Conservation (phyloP, 306 rosid species). For the Sophora flavescens region DNA sequence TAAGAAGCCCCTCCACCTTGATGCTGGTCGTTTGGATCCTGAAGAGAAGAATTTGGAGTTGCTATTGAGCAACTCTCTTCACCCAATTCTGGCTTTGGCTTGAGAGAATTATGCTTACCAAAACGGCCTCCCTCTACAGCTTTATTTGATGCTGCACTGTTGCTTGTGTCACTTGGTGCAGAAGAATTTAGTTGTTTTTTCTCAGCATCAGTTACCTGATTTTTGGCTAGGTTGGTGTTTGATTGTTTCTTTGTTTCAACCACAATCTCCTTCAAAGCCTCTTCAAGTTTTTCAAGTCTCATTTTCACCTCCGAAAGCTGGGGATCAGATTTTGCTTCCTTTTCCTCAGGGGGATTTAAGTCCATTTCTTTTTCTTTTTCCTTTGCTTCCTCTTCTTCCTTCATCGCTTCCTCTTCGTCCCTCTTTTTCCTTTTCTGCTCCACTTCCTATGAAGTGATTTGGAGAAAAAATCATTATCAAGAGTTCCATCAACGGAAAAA, state of each 20-base stretch:
- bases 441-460: constrained; percentile 65
- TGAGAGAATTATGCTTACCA: constrained; percentile 44
- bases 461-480: constrained; percentile 34
- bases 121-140: constrained; percentile 43
- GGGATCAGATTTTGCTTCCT: constrained; percentile 49
- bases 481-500: constrained; percentile 34
- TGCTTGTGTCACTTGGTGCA: constrained; percentile 41
- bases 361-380: constrained; percentile 66
- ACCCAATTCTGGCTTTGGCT: constrained; percentile 46
- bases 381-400: constrained; percentile 68
- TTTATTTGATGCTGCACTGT: constrained; percentile 48
- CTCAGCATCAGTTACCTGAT: constrained; percentile 44
- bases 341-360: constrained; percentile 57
- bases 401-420: constrained; percentile 71
- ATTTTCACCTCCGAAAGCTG: constrained; percentile 71
- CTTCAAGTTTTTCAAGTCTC: constrained; percentile 88
- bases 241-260: constrained; percentile 65
- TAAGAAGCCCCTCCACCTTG: constrained; percentile 50
- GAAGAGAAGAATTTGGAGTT: constrained; percentile 46
- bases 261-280: constrained; percentile 74
- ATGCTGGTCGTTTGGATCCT: constrained; percentile 47
- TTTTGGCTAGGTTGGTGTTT: constrained; percentile 38
- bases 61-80: constrained; percentile 42
- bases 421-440: constrained; percentile 72
- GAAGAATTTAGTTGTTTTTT: constrained; percentile 44